Evolutionary conservation across 2,329 filamentous ascomycete genomes (phyloP).

Genomic region (Colletotrichum camelliae): DNA sequence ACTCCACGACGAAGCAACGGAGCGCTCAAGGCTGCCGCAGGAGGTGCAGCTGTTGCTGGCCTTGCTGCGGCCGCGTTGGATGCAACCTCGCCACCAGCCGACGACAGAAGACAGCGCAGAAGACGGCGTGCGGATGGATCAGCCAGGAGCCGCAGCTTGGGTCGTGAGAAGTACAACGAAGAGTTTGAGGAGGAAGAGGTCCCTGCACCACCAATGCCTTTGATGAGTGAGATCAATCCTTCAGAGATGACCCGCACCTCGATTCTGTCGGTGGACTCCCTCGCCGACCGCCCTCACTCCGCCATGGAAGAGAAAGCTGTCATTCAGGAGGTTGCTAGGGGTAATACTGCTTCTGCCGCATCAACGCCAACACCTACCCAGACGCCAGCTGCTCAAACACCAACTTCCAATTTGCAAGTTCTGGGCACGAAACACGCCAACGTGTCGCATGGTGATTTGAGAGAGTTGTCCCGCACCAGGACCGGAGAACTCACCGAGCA

Average conservation of each 20-base stretch:
- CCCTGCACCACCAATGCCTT: constrained; percentile 77
- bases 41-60: constrained; percentile 47
- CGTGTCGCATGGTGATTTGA: constrained; percentile 64
- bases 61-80: constrained; percentile 40
- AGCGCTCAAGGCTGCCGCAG: constrained; percentile 48
- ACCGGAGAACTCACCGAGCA: constrained; percentile 45
- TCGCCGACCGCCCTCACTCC: constrained; percentile 71
- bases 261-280: constrained; percentile 78
- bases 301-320: constrained; percentile 68
- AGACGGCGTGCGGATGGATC: constrained; percentile 57
- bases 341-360: constrained; percentile 59
- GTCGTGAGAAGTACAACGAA: constrained; percentile 50
- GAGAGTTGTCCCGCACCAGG: constrained; percentile 50
- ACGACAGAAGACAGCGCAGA: constrained; percentile 58
- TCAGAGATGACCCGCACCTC: constrained; percentile 90
- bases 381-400: constrained; percentile 45
- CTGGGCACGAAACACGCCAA: constrained; percentile 74
- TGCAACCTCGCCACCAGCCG: constrained; percentile 46
- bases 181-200: constrained; percentile 64
- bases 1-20: constrained; percentile 52
- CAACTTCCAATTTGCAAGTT: constrained; percentile 54
- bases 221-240: constrained; percentile 83
- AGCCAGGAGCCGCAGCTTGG: constrained; percentile 47
- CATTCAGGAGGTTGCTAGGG: constrained; percentile 68
- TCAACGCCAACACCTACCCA: constrained; percentile 69